phyloP scores from a whole-genome alignment of 1,284 basidiomycete genomes.

The Bjerkandera adusta region DNA sequence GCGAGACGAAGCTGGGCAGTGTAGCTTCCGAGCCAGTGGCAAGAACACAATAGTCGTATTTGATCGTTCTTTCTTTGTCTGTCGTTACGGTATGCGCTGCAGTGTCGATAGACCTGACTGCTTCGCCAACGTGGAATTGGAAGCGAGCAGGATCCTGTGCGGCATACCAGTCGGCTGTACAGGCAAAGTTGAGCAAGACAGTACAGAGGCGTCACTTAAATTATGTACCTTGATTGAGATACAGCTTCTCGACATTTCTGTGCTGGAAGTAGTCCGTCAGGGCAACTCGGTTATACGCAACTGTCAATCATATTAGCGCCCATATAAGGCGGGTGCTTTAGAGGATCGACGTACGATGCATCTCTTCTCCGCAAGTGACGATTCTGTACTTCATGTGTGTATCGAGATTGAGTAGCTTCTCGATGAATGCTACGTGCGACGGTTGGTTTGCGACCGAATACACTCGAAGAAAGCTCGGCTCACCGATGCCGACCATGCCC shows the following conservation, averaged over 20 bases:
- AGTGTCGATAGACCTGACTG: constrained; percentile 48
- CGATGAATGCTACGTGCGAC: constrained; percentile 54
- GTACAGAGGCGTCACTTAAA: constrained; percentile 10
- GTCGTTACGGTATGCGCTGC: constrained; percentile 44
- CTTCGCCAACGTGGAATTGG: constrained; percentile 51
- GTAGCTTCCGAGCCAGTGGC: constrained; percentile 72
- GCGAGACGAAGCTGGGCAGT: constrained; percentile 60
- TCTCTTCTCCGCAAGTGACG: constrained; percentile 62
- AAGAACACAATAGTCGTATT: constrained; percentile 65
- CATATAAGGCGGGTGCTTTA: too few species aligned
- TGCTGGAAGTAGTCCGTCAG: constrained; percentile 68
- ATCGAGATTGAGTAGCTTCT: constrained; percentile 61
- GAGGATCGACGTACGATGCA: constrained; percentile 25
- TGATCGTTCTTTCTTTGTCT: constrained; percentile 44
- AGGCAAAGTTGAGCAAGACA: neutral
- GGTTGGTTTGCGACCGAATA: constrained; percentile 21
- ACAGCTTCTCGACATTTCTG: constrained; percentile 62
- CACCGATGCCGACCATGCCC: constrained; percentile 70
- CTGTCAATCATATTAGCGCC: constrained; percentile 11
- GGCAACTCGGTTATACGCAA: constrained; percentile 52
- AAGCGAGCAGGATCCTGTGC: constrained; percentile 53
- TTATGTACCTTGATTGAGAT: constrained; percentile 51
- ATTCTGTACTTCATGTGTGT: constrained; percentile 47
- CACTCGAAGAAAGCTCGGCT: constrained; percentile 17
- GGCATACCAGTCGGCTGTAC: constrained; percentile 54